Base-by-base conservation (phyloP, 371 early-diverging fungal genomes). In the Funneliformis caledonium region DNA sequence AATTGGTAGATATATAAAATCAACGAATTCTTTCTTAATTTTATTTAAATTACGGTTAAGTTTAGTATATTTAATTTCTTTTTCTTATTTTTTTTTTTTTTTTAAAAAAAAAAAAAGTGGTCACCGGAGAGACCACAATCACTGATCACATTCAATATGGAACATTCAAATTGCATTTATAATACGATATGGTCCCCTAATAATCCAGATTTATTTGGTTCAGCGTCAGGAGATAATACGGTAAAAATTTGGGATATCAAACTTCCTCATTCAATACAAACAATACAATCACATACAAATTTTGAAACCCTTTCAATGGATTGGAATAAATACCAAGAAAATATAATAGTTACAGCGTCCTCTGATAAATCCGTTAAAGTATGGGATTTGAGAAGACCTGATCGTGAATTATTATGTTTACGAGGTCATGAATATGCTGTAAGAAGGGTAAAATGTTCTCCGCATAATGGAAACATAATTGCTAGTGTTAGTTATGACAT, bases 281-380 rank as follows among this genome's bases (percentile, higher is more conserved):
- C 97, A 0, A 87, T 97, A 50, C 89, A 87, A n/a, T 97, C 96
- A 10, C 98, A 98, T 83, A 82, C 86, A 59, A 93, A 94, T 80
- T 56, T 19, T 56, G 97, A 98, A 83, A 89, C 96, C 9, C 85
- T 98, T 26, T 92, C 95, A 1, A 83, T 96, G 67, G 98, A 98
- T 82, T 98, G 97, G 97, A 97, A 97, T 88, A 97, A 97, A 85
- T 98, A 98, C 85, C 89, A 90, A 68, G 83, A 86, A 3, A 91
- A 93, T 45, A 84, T 92, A 72, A 86, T 91, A 50, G 82, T 97
- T 33, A 96, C 92, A 14, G 95, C 97, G 0, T 93, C 94, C 16
- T 96, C 95, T 1, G 98, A 98, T 83, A 90, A 91, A 74, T 92
- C 93, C 1, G 88, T 97, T 82, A 94, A 94, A 81, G 88, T 96